Evolutionary conservation across 2,329 filamentous ascomycete species (phyloP), one percentile per base, ranked within the genome.

Genomic region (Pseudopyricularia javanii): DNA sequence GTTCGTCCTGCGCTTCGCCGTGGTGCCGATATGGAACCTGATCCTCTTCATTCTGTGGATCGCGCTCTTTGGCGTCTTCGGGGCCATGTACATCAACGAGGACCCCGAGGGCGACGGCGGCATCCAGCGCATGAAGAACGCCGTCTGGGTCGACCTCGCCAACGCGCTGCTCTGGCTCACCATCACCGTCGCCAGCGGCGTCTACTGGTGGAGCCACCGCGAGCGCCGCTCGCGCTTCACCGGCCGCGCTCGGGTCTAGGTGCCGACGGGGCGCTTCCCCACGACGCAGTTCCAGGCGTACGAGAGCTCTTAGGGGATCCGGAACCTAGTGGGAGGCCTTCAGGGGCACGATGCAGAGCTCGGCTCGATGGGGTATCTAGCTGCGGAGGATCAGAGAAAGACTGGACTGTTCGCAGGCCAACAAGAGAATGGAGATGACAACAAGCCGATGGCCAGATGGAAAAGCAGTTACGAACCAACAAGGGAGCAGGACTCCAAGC

Each of bases 11-110:
- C 73, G 74, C 55, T 68, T 76, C 56, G 71, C 72, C 22, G 57
- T 73, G 47, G 68, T 80, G 52, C 86, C 87, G 62, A 68, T 73
- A 50, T 89, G 87, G 83, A 85, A 90, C 66, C 69, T 75, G 35
- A 64, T 91, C 14, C 68, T 94, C 17, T 87, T 86, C 60, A 73
- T 93, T 57, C 76, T 94, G 30, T 95, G 88, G 84, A 80, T 89
- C 55, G 79, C 82, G 2, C 74, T 93, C 6, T 95, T 95, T 65
- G 90, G 88, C 17, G 71, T 93, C 55, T 95, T 95, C 64, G 90
- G 83, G 52, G 82, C 77, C 60, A 70, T 91, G 74, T 95, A 85
- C 72, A 86, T 95, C 63, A 68, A 79, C 52, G 82, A 83, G 61
- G 66, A 88, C 54, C 66, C 83, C 0, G 73, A 85, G 63, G 82